Evolutionary conservation across 2,329 filamentous ascomycete genomes (phyloP).

Genomic region (Exophiala mesophila): DNA sequence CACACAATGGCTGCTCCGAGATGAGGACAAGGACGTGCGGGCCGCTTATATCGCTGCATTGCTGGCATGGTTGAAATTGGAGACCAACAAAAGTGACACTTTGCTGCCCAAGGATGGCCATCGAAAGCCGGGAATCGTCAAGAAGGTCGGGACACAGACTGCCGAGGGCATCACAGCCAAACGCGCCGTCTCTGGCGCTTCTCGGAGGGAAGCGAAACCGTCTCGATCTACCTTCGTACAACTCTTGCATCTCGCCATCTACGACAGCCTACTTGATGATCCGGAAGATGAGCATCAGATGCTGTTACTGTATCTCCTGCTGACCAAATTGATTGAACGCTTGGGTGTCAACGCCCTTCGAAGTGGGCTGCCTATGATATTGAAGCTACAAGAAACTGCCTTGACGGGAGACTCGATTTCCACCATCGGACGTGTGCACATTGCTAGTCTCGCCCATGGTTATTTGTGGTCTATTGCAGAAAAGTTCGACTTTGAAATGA

Average conservation of each 20-base stretch:
- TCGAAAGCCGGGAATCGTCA: constrained; percentile 42
- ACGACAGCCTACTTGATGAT: constrained; percentile 75
- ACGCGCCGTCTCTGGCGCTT: constrained; percentile 65
- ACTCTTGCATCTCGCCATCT: constrained; percentile 79
- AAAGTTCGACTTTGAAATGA: constrained; percentile 69
- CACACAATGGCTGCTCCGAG: constrained; percentile 87
- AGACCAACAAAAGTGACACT: constrained; percentile 64
- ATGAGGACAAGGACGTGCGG: constrained; percentile 70
- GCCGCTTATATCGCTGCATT: constrained; percentile 82
- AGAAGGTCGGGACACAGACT: constrained; percentile 38
- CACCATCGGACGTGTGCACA: constrained; percentile 63
- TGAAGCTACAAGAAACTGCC: constrained; percentile 81
- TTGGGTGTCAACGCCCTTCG: constrained; percentile 78
- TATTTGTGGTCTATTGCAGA: constrained; percentile 80
- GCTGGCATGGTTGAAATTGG: constrained; percentile 76
- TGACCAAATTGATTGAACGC: constrained; percentile 67
- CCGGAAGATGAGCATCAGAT: constrained; percentile 70
- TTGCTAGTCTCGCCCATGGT: constrained; percentile 80
- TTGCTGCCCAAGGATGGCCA: constrained; percentile 55
- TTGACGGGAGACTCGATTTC: constrained; percentile 47
- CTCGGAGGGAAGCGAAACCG: constrained; percentile 54
- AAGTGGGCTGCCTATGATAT: constrained; percentile 80
- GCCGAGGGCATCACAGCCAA: constrained; percentile 43
- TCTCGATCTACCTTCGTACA: constrained; percentile 69
- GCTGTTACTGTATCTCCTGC: constrained; percentile 68